Conservation (phyloP, 208 protist species). For the Angomonas ambiguus region DNA sequence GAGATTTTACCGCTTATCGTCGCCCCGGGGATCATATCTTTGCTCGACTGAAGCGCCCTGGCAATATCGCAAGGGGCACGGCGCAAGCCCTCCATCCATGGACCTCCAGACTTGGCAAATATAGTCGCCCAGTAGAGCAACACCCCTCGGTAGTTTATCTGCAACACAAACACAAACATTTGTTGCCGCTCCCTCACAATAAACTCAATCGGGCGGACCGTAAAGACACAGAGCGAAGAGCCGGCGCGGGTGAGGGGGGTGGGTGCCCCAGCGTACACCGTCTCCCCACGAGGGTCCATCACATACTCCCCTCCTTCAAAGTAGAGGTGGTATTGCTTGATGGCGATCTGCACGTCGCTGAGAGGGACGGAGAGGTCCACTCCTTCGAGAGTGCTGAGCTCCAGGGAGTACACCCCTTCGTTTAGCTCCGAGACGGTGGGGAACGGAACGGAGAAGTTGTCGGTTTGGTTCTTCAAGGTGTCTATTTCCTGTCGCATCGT, state of each 20-base stretch:
- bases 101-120: constrained; percentile 20
- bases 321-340: constrained; percentile 62
- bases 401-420: constrained; percentile 34
- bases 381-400: constrained; percentile 37
- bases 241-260: constrained; percentile 22
- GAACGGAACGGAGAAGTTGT: constrained; percentile 21
- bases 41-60: constrained; percentile 30
- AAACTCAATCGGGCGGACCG: constrained; percentile 41
- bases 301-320: constrained; percentile 32
- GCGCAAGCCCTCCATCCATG: constrained; percentile 45
- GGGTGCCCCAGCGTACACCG: constrained; percentile 20
- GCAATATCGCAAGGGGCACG: constrained; percentile 40
- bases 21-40: constrained; percentile 23
- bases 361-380: constrained; percentile 46
- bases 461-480: constrained; percentile 13
- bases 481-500: constrained; percentile 27
- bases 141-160: constrained; percentile 31
- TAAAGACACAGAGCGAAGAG: constrained; percentile 30
- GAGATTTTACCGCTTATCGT: constrained; percentile 22
- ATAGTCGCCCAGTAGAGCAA: constrained; percentile 57
- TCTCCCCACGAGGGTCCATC: constrained; percentile 35
- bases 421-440: constrained; percentile 27
- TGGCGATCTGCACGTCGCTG: constrained; percentile 31
- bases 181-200: constrained; percentile 31
- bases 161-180: constrained; percentile 51